Evolutionary conservation across 2,329 filamentous ascomycete genomes (phyloP).

Genomic region (Gaeumannomyces sp.): DNA sequence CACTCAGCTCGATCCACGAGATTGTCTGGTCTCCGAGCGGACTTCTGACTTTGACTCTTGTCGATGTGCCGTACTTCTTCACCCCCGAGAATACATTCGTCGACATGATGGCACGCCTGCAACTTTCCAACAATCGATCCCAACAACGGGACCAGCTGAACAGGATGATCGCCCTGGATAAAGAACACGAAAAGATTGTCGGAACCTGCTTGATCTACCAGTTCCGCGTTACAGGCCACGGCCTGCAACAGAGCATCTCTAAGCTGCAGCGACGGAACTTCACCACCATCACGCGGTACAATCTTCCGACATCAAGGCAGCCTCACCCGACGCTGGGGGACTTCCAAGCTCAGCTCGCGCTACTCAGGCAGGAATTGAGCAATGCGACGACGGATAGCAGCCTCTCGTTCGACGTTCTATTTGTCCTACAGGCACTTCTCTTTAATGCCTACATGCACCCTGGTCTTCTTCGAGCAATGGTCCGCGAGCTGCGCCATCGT

Average conservation of each 20-base stretch:
- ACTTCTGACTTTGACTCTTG: constrained; percentile 43
- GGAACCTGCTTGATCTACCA: constrained; percentile 41
- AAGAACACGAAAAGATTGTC: constrained; percentile 27
- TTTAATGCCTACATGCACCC: constrained; percentile 59
- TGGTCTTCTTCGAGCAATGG: constrained; percentile 37
- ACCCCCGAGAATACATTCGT: constrained; percentile 2
- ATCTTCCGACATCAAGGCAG: constrained; percentile 11
- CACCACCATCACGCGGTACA: constrained; percentile 19
- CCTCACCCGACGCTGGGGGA: constrained; percentile 2
- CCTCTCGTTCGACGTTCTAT: constrained; percentile 49
- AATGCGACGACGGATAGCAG: constrained; percentile 20
- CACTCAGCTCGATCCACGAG: constrained; percentile 41
- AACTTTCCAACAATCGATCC: neutral
- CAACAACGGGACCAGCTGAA: constrained; percentile 15
- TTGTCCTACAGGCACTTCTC: constrained; percentile 58
- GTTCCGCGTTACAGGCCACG: constrained; percentile 21
- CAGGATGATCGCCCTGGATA: constrained; percentile 24
- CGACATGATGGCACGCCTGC: neutral
- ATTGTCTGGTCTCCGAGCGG: constrained; percentile 30
- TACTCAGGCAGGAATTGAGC: constrained; percentile 23
- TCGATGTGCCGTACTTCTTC: constrained; percentile 40
- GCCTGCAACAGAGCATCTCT: constrained; percentile 25
- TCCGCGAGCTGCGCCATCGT: constrained; percentile 35
- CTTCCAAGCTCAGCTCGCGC: constrained; percentile 17
- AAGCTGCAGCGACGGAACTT: constrained; percentile 21